Percentiles rank a stretch among this genome's conserved stretches.
phyloP scores from a whole-genome alignment of 306 rosid species.

The Ormosia semicastrata region DNA sequence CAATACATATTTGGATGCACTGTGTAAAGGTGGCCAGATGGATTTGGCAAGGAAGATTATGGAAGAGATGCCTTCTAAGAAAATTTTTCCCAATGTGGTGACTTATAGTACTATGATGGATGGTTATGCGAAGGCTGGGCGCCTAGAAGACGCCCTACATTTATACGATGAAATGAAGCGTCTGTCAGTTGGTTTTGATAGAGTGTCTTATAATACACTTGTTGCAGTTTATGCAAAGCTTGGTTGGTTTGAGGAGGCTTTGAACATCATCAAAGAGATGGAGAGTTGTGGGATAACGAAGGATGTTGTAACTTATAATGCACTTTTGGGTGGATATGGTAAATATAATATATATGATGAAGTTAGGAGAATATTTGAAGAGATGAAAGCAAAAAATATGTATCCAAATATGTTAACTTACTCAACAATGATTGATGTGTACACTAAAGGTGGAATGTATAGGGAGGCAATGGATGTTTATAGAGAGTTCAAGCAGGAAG shows the following conservation, averaged over 20 bases:
- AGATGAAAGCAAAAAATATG: conserved; percentile 61
- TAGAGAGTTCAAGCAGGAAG: conserved; percentile 63
- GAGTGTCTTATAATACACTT: conserved; percentile 83
- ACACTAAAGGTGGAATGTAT: conserved; percentile 78
- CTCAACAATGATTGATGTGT: conserved; percentile 79
- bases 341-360: conserved; percentile 69
- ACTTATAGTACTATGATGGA: conserved; percentile 87
- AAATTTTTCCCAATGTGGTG: conserved; percentile 73
- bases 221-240: conserved; percentile 79
- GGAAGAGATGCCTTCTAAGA: conserved; percentile 67
- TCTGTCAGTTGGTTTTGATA: conserved; percentile 58
- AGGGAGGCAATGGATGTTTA: conserved; percentile 68
- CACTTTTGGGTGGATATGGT: conserved; percentile 86
- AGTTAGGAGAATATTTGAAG: conserved; percentile 48
- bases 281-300: conserved; percentile 64
- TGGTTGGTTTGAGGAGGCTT: conserved; percentile 74
- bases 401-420: conserved; percentile 72
- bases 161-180: conserved; percentile 70
- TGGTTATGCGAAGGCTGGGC: conserved; percentile 82
- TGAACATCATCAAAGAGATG: conserved; percentile 69
- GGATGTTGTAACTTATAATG: conserved; percentile 81
- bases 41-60: conserved; percentile 70
- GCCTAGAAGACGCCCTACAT: conserved; percentile 72
- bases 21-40: conserved; percentile 86
- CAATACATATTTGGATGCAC: conserved; percentile 80